A percentile compares a stretch with the other conserved stretches of the same genome.
Conservation (phyloP, 2,329 filamentous ascomycete species). For the Ramularia endophylla region DNA sequence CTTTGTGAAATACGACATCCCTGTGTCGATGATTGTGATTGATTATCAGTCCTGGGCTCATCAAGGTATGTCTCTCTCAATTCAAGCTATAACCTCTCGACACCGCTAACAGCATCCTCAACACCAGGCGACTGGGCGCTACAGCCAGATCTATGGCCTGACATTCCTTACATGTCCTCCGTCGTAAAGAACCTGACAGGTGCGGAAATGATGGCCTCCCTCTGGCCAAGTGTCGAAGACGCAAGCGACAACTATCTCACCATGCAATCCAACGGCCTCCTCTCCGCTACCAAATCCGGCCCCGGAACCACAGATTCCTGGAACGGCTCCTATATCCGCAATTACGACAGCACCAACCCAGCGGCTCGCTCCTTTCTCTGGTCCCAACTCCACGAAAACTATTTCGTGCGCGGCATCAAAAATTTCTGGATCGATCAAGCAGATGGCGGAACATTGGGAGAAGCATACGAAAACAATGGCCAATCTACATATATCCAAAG, state of each 20-base stretch:
- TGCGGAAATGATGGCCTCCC: slow-evolving; percentile 31
- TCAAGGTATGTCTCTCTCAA: too few relatives aligned
- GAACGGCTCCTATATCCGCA: slow-evolving; percentile 29
- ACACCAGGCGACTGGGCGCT: slow-evolving; percentile 29
- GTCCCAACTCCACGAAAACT: slow-evolving; percentile 25
- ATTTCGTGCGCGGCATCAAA: slow-evolving; percentile 30
- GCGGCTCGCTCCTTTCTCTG: slow-evolving; percentile 27
- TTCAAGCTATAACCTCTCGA: too few relatives aligned
- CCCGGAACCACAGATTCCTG: slow-evolving; percentile 27
- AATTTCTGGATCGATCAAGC: slow-evolving; percentile 34
- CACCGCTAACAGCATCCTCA: too few relatives aligned
- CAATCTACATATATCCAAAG: slow-evolving; percentile 26
- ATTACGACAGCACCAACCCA: slow-evolving; percentile 30
- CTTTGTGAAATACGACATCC: too few relatives aligned
- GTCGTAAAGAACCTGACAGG: slow-evolving; percentile 28
- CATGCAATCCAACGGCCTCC: slow-evolving; percentile 24
- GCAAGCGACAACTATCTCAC: slow-evolving; percentile 25
- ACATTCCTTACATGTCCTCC: slow-evolving; percentile 25
- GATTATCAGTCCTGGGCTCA: too few relatives aligned
- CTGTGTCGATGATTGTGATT: too few relatives aligned
- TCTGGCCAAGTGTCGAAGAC: slow-evolving; percentile 29
- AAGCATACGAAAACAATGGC: slow-evolving; percentile 35
- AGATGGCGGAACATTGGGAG: slow-evolving; percentile 34
- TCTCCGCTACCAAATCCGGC: slow-evolving; percentile 26
- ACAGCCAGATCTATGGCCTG: slow-evolving; percentile 27